Evolutionary conservation across 1,139 yeast species (phyloP).

Genomic region (Ogataea hybrid): DNA sequence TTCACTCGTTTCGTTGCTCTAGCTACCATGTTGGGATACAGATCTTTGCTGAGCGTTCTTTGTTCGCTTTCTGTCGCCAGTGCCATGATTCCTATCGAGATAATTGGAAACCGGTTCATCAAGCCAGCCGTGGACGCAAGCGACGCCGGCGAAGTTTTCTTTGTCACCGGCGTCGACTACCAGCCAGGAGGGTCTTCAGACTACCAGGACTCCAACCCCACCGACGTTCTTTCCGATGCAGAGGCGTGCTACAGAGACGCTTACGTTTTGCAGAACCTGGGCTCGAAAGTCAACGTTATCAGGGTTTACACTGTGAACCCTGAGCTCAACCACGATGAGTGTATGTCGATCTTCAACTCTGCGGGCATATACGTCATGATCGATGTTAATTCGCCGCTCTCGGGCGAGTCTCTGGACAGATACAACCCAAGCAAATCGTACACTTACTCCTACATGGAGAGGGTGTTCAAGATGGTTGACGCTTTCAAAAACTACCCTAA

Average conservation of each 20-base stretch:
- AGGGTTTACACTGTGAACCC: slow-evolving; percentile 77
- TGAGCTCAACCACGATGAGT: slow-evolving; percentile 76
- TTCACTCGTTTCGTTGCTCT: slow-evolving; percentile 1
- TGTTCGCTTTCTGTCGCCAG: slow-evolving; percentile 6
- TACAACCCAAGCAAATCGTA: slow-evolving; percentile 69
- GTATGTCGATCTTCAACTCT: slow-evolving; percentile 81
- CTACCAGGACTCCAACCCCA: slow-evolving; percentile 40
- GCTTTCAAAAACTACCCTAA: slow-evolving; percentile 81
- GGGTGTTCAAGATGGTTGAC: slow-evolving; percentile 81
- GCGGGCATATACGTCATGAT: slow-evolving; percentile 88
- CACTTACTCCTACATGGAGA: slow-evolving; percentile 60
- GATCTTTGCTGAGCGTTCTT: slow-evolving; percentile 1
- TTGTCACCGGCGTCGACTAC: slow-evolving; percentile 67
- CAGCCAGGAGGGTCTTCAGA: slow-evolving; percentile 89
- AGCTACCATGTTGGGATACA: slow-evolving; percentile 4
- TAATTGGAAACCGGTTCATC: slow-evolving; percentile 47
- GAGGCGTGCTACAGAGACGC: slow-evolving; percentile 80
- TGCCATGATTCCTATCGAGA: slow-evolving; percentile 44
- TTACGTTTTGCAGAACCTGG: slow-evolving; percentile 68
- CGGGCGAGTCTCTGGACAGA: slow-evolving; percentile 67
- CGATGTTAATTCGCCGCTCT: slow-evolving; percentile 80
- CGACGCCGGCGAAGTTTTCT: slow-evolving; percentile 47
- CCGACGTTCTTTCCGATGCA: slow-evolving; percentile 74
- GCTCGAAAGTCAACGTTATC: slow-evolving; percentile 60
- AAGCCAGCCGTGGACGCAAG: slow-evolving; percentile 40